A percentile compares a stretch with the other conserved stretches of the same genome.
These are phyloP conservation scores for Epichloe gansuensis DNA, from an alignment of 2,329 filamentous ascomycete genomes.

Conservation along the genomic window DNA sequence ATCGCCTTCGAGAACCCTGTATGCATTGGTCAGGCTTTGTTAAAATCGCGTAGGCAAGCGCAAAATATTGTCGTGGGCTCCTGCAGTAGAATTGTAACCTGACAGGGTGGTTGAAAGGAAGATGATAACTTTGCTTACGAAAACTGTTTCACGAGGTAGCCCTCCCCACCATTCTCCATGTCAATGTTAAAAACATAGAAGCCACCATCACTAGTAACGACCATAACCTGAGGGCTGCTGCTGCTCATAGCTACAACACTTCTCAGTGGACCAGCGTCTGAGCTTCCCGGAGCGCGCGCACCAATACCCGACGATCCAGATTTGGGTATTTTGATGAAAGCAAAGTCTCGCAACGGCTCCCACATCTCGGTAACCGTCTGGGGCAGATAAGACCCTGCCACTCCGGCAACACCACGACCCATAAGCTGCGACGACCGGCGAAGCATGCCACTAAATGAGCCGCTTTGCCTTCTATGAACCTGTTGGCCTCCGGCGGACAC, in stretches of 20 bases:
- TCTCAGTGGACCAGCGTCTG: constrained; percentile 43
- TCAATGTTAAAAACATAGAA: constrained; percentile 96
- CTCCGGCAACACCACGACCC: constrained; percentile 74
- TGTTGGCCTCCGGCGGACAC: constrained; percentile 15
- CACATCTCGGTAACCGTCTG: constrained; percentile 94
- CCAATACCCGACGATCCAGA: constrained; percentile 14
- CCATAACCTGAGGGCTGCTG: constrained; percentile 91
- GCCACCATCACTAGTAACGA: constrained; percentile 87
- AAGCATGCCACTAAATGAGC: constrained; percentile 79
- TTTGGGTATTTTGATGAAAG: constrained; percentile 86
- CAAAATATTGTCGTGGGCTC: neutral
- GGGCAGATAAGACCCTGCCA: constrained; percentile 83
- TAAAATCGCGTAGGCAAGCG: neutral
- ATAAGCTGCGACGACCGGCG: constrained; percentile 92
- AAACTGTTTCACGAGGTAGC: constrained; percentile 79
- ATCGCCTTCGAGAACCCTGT: constrained; percentile 40
- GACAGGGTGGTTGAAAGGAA: neutral
- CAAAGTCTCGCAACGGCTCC: constrained; percentile 91
- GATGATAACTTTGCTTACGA: constrained; percentile 48
- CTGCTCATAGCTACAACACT: constrained; percentile 98
- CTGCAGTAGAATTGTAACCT: neutral
- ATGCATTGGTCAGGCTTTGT: constrained; percentile 1
- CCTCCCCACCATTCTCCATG: constrained; percentile 87
- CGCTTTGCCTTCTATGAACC: constrained; percentile 42
- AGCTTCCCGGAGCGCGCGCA: constrained; percentile 17